A percentile compares a stretch with the other conserved stretches of the same genome.
These are phyloP conservation scores for Fusarium multiceps DNA, from an alignment of 2,329 filamentous ascomycete species.

Conservation along the genomic window DNA sequence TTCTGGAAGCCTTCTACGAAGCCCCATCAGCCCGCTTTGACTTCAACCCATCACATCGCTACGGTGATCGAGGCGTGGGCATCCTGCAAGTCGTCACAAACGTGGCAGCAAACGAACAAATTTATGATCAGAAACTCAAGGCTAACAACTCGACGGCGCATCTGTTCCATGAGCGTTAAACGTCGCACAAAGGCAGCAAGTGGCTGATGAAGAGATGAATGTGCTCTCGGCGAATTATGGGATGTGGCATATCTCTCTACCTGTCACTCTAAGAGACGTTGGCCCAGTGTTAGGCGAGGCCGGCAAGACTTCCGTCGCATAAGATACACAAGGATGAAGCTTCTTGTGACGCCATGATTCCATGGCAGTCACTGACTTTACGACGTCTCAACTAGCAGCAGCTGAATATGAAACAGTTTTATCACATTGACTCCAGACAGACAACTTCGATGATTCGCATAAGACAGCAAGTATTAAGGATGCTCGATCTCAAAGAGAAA, in stretches of 20 bases:
- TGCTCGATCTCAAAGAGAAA: background rate
- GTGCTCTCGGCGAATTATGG: slow-evolving; percentile 19
- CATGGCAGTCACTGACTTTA: slow-evolving; percentile 26
- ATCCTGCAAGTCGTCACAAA: slow-evolving; percentile 16
- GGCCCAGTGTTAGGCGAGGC: slow-evolving; percentile 39
- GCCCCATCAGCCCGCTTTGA: slow-evolving; percentile 37
- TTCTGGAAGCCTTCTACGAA: slow-evolving; percentile 49
- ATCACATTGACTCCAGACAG: slow-evolving; percentile 11
- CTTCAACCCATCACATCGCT: slow-evolving; percentile 34
- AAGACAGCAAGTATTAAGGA: background rate
- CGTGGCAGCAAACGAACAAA: slow-evolving; percentile 14
- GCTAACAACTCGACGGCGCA: background rate
- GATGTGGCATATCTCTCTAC: slow-evolving; percentile 10
- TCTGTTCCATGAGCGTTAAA: background rate
- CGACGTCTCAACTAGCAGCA: slow-evolving; percentile 36
- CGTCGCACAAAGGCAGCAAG: background rate
- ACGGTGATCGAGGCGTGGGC: slow-evolving; percentile 34
- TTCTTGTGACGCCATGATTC: slow-evolving; percentile 24
- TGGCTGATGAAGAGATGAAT: background rate
- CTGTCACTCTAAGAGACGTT: slow-evolving; percentile 25
- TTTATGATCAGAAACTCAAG: background rate
- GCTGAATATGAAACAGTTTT: slow-evolving; percentile 43
- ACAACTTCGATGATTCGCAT: slow-evolving; percentile 8
- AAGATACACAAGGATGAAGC: slow-evolving; percentile 26
- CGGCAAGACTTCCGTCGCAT: slow-evolving; percentile 38